Base-by-base conservation (phyloP, 768 basidiomycete genomes). In the Boletus subcaerulescens region DNA sequence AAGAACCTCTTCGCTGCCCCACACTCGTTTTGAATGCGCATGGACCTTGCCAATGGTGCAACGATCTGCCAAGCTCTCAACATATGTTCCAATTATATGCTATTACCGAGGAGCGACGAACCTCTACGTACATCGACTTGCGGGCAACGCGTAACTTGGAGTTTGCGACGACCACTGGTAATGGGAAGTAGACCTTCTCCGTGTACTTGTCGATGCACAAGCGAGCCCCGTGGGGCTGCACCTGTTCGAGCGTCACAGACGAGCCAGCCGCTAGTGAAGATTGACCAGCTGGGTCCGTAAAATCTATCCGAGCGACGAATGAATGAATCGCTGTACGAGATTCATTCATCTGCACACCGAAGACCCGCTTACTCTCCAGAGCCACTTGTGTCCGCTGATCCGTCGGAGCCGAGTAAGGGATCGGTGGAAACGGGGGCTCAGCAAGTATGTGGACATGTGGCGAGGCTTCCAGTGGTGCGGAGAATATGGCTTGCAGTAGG, bases 71-170 rank as follows among this genome's bases (percentile, higher is more conserved):
- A 36, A 49, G 11, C 29, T 36, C 7, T 63, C 29, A 55, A 12
- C 7, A 2, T 20, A 18, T n/a, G 33, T 4, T 38, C 13, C 12
- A 5, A 29, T 8, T 15, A 44, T 17, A 8, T 1, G 12, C 14
- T 15, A 13, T 24, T n/a, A 12, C n/a, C 9, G 15, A 17, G 4
- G 13, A 41, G 11, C 29, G 4, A 55, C 64, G 3, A 22, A 71
- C 72, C 64, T 71, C 74, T 5, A 84, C 66, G 53, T 80, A 85
- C 24, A 64, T 72, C 1, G 82, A 85, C 58, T 80, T 82, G 38
- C 83, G 74, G 10, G 84, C 83, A 33, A 84, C 59, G 5, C 80
- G 74, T 11, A 77, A 60, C 58, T 72, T 80, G 2, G 64, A 48
- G 15, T 69, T 68, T 18, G 59, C 55, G 5, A 71, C 70, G 32